Percentiles rank a stretch among this genome's conserved stretches.
These are phyloP conservation scores for Geosiphon pyriformis DNA, from an alignment of 192 early-diverging fungal species.

Conservation along the genomic window DNA sequence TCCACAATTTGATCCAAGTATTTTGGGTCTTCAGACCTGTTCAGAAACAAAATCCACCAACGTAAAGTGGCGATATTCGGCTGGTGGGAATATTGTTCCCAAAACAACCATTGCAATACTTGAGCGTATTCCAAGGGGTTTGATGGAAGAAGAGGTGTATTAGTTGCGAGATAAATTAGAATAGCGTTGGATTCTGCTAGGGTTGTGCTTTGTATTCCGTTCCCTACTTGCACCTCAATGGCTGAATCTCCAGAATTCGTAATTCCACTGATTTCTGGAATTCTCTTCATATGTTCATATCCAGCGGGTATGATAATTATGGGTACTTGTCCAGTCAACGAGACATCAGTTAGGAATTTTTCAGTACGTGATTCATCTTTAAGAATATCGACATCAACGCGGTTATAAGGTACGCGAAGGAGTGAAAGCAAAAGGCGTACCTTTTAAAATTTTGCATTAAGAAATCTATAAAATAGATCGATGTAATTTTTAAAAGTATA, in stretches of 20 bases:
- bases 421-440: conserved; percentile 18
- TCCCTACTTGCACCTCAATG: background rate
- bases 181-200: conserved; percentile 21
- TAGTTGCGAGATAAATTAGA: background rate
- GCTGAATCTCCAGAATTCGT: too few relatives aligned
- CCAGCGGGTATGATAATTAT: conserved; percentile 2
- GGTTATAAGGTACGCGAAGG: conserved; percentile 6
- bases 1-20: conserved; percentile 19
- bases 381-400: conserved; percentile 4
- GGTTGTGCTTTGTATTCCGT: background rate
- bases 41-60: conserved; percentile 12
- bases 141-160: conserved; percentile 15
- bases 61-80: conserved; percentile 11
- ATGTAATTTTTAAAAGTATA: background rate
- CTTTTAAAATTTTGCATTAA: background rate
- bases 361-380: conserved; percentile 8
- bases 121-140: conserved; percentile 7
- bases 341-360: conserved; percentile 4
- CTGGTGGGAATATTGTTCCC: conserved; percentile 17
- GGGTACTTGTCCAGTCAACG: conserved; percentile 7
- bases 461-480: background rate
- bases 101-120: conserved; percentile 20
- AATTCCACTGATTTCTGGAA: background rate
- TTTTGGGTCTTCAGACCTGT: conserved; percentile 7
- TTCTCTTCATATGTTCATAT: background rate